Base-by-base conservation (phyloP, 208 protist genomes). In the Tetramitus jugosus region DNA sequence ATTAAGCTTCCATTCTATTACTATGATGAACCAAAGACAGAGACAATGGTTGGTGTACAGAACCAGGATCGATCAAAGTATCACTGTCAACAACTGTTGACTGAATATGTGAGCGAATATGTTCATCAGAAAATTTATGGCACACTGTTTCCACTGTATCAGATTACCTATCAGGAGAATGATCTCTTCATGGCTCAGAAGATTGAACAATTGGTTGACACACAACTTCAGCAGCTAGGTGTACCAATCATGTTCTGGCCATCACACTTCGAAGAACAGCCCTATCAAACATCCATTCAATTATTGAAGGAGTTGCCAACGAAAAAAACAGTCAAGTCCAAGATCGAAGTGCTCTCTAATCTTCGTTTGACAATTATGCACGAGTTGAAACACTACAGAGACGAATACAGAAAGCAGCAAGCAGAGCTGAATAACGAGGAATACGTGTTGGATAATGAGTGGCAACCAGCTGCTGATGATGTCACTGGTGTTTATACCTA, bases 401-500 rank as follows among this genome's bases (percentile, higher is more conserved):
- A 43, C 29, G 62, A 69, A 69, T 43, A 42, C n/a, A 69, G 43
- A 40, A 39, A 69, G n/a, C 43, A 29, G 10, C 37, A 69, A 17
- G 29, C 29, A 26, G 6, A 10, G 6, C 60, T 39, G 23, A 31
- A 39, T 1, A 20, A 69, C 29, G 37, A 31, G 4, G 62, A 69
- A 26, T 37, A 39, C 29, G 62, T 45, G 17, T 17, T 43, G 26
- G 23, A 29, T 13, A 37, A 69, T 43, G 37, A 39, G 10, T 69
- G 62, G 62, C 62, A 69, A 69, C 62, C 62, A 20, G 62, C 35
- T 45, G 62, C 62, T 2, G 62, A 69, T 69, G 62, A 69, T 69
- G 31, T 69, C 8, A 69, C 62, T 43, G 37, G 35, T n/a, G 1
- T 69, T 8, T 69, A 69, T 29, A 69, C 62, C 43, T 69, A 45